phyloP scores from a whole-genome alignment of 345 rosid genomes.

The Bruguiera sexangula region DNA sequence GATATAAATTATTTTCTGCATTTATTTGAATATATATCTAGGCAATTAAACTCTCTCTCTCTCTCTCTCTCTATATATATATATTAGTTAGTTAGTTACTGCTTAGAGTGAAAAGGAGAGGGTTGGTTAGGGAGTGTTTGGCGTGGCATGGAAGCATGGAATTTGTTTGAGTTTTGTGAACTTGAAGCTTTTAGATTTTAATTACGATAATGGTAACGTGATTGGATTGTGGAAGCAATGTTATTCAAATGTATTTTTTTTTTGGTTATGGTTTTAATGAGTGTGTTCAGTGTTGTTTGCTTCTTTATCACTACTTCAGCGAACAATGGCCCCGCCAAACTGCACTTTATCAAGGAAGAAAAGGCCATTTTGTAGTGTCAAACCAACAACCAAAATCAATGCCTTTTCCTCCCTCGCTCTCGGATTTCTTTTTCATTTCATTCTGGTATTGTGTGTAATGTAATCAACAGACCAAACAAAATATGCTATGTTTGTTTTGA shows the following conservation, averaged over 20 bases:
- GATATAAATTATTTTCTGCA: too few relatives aligned
- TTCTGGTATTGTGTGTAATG: background rate
- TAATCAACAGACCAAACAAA: too few relatives aligned
- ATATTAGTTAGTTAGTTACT: background rate
- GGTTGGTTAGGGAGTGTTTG: slow-evolving; percentile 30
- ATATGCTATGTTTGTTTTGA: background rate
- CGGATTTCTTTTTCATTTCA: too few relatives aligned
- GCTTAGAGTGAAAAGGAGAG: slow-evolving; percentile 3
- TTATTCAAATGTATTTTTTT: background rate
- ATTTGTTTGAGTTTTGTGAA: slow-evolving; percentile 1
- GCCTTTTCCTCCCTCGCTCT: too few relatives aligned
- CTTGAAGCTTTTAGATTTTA: slow-evolving; percentile 1
- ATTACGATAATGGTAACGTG: slow-evolving; percentile 12
- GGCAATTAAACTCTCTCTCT: too few relatives aligned
- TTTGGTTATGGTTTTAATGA: slow-evolving; percentile 20
- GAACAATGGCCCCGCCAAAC: slow-evolving; percentile 48
- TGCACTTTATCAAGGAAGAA: slow-evolving; percentile 28
- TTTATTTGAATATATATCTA: too few relatives aligned
- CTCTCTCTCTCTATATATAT: too few relatives aligned
- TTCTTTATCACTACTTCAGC: slow-evolving; percentile 65
- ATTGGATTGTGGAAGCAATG: slow-evolving; percentile 8
- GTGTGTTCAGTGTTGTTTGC: slow-evolving; percentile 30
- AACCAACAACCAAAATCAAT: slow-evolving; percentile 38
- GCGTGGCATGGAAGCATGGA: slow-evolving; percentile 43
- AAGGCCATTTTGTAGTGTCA: slow-evolving; percentile 22